Evolutionary conservation across 1,139 yeast species (phyloP).

Genomic region (Fermentozyma sake): DNA sequence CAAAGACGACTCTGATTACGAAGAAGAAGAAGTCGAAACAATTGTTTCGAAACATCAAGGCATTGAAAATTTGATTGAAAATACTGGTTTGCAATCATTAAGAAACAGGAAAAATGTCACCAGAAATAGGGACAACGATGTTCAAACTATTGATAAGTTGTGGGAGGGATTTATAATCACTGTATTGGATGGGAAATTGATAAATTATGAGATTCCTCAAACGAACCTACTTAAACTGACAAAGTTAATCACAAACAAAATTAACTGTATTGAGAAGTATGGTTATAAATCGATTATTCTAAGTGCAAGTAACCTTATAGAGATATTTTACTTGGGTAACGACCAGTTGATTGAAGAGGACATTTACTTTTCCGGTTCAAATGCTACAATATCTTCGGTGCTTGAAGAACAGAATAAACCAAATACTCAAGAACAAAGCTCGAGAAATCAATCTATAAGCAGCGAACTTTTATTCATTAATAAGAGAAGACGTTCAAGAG

Average conservation of each 20-base stretch:
- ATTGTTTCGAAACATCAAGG: conserved; percentile 4
- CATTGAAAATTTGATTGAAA: conserved; percentile 14
- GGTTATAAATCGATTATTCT: conserved; percentile 77
- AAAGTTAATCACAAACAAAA: conserved; percentile 33
- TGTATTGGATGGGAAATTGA: conserved; percentile 56
- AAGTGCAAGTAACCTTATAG: conserved; percentile 67
- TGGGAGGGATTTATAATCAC: conserved; percentile 84
- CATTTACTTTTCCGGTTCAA: conserved; percentile 33
- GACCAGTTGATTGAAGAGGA: conserved; percentile 42
- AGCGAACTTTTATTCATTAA: conserved; percentile 46
- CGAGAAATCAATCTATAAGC: conserved; percentile 21
- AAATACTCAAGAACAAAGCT: conserved; percentile 9
- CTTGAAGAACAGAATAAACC: conserved; percentile 9
- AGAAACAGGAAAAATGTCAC: conserved; percentile 10
- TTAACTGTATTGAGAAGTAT: conserved; percentile 49
- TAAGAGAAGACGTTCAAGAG: conserved; percentile 40
- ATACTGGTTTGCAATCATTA: conserved; percentile 20
- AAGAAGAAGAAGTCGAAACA: conserved; percentile 6
- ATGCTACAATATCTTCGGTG: conserved; percentile 22
- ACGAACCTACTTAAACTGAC: conserved; percentile 28
- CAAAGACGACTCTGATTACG: conserved; percentile 9
- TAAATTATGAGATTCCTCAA: conserved; percentile 55
- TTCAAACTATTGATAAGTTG: conserved; percentile 21
- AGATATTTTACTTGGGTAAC: conserved; percentile 69
- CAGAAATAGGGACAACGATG: conserved; percentile 3